Conservation (phyloP, 2,329 filamentous ascomycete genomes). For the Pseudopithomyces chartarum region DNA sequence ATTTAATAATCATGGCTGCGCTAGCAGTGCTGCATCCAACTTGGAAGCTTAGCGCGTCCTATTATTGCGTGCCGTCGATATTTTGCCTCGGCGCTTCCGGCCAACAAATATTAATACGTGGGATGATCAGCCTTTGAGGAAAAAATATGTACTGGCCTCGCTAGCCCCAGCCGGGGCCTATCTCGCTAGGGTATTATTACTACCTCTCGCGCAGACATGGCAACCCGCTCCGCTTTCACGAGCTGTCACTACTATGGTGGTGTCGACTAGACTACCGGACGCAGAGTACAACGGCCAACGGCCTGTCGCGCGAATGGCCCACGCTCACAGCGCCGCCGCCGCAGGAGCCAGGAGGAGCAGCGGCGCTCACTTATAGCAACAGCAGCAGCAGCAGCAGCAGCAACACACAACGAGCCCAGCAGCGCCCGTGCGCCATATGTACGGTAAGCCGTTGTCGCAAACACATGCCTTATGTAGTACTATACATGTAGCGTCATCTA, state of each 20-base stretch:
- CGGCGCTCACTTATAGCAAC: background rate
- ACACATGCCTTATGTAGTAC: background rate
- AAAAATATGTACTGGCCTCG: background rate
- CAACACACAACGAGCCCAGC: no score
- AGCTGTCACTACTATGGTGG: background rate
- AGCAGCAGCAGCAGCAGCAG: background rate
- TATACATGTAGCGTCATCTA: slow-evolving; percentile 5
- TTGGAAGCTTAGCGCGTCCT: slow-evolving; percentile 13
- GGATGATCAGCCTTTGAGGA: background rate
- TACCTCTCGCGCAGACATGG: background rate
- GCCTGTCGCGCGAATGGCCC: background rate
- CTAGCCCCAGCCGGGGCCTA: background rate
- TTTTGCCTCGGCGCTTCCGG: slow-evolving; percentile 1
- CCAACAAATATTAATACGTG: background rate
- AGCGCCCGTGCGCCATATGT: background rate
- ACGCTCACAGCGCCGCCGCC: no score
- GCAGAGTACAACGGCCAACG: no score
- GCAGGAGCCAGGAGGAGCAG: no score
- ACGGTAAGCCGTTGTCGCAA: background rate
- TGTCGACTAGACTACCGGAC: no score
- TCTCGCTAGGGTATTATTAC: background rate
- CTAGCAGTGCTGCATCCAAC: slow-evolving; percentile 1
- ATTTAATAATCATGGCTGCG: slow-evolving; percentile 11
- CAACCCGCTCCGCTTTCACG: background rate
- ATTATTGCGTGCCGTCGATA: slow-evolving; percentile 2